Conservation (phyloP, 1,284 basidiomycete species). For the Mycosarcoma maydis region DNA sequence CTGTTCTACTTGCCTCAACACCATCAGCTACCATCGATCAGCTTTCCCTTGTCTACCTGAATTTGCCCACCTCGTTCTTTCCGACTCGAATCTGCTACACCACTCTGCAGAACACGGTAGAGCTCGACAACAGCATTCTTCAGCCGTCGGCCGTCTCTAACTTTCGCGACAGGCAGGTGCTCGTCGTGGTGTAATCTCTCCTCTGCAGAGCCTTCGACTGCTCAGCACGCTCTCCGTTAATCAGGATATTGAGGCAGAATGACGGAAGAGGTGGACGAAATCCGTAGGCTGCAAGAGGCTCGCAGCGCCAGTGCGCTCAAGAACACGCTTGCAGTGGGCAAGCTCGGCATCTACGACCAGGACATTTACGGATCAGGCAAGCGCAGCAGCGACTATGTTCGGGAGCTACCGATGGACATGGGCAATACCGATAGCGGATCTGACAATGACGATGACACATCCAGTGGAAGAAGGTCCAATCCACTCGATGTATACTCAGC, state of each 20-base stretch:
- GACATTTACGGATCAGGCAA: constrained; percentile 49
- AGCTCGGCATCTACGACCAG: constrained; percentile 48
- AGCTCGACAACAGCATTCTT: too few relatives aligned
- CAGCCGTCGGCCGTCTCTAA: too few relatives aligned
- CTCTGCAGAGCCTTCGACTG: neutral
- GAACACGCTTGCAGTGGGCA: constrained; percentile 43
- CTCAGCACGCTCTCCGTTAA: neutral
- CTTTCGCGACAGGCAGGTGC: neutral
- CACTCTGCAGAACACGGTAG: too few relatives aligned
- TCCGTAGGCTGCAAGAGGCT: constrained; percentile 46
- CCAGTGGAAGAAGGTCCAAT: constrained; percentile 37
- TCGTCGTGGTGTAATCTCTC: neutral
- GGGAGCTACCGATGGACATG: constrained; percentile 47
- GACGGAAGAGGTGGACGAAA: constrained; percentile 50
- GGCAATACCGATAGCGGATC: constrained; percentile 35
- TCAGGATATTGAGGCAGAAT: constrained; percentile 22
- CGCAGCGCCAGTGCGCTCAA: constrained; percentile 38
- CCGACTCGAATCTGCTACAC: too few relatives aligned
- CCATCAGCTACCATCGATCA: too few relatives aligned
- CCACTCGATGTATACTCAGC: constrained; percentile 72
- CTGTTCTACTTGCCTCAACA: too few relatives aligned
- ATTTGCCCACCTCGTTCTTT: too few relatives aligned
- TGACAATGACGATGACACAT: constrained; percentile 35
- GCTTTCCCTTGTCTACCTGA: too few relatives aligned
- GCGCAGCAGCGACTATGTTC: constrained; percentile 53